Base-by-base conservation (phyloP, 1,284 basidiomycete species). In the Trichosporon coremiiforme region DNA sequence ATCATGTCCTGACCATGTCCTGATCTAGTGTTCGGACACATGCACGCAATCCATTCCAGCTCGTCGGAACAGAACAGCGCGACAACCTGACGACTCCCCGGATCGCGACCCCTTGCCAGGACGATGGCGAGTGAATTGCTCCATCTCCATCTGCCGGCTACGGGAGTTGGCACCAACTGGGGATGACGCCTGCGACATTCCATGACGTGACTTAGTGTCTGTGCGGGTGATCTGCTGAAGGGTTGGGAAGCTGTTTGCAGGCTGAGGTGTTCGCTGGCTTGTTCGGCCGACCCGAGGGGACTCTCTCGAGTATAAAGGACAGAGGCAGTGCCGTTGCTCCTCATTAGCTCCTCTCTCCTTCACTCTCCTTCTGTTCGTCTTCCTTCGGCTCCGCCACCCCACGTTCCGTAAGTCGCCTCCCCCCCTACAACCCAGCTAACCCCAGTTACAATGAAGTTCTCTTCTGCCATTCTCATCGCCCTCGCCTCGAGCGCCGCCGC, bases 401-500 rank as follows among this genome's bases (percentile, higher is more conserved):
- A 53, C 47, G 47, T 15, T 53, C 47, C 17, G n/a, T 53, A 53
- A 22, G n/a, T n/a, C n/a, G 20, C 47, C 4, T 4, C n/a, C n/a
- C 47, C 4, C 20, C 6, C 20, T n/a, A n/a, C n/a, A n/a, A n/a
- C n/a, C n/a, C n/a, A n/a, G n/a, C n/a, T n/a, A n/a, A n/a, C n/a
- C 47, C 1, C 47, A 53, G 47, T 20, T 22, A 53, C 47, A 53
- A 53, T 53, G 47, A 53, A 53, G 20, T 22, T 53, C 47, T 53
- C 47, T 10, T 53, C 47, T 17, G 47, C 47, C 20, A 22, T 53
- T 53, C 50, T 53, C 35, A 33, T 66, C 50, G 41, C 65, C 10
- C 29, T 66, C 29, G 57, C 66, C 22, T 62, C 65, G 35, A 25
- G 20, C 13, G 25, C 53, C 55, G 38, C 66, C 36, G 66, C 36